Conservation (phyloP, 345 rosid species). For the Hevea brasiliensis region DNA sequence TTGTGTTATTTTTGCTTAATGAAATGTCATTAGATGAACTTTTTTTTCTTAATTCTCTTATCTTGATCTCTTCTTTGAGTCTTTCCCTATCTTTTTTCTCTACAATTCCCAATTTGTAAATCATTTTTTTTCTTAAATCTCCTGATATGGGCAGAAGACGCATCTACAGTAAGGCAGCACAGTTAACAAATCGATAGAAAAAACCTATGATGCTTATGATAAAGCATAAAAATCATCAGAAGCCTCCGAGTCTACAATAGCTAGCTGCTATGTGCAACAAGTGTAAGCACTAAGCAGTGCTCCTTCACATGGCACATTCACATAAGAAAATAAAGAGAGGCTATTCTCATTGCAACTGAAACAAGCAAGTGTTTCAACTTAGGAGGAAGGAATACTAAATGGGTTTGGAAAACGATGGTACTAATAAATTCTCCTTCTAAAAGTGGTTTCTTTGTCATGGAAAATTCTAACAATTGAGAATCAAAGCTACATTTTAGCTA, state of each 20-base stretch:
- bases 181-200: not conserved
- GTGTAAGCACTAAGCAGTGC: not conserved
- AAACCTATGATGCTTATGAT: not conserved
- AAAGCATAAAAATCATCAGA: not conserved
- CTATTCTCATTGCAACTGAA: not conserved
- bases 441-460: not conserved
- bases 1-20: too few species aligned
- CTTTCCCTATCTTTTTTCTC: too few species aligned
- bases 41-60: too few species aligned
- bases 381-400: too few species aligned
- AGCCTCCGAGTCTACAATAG: not conserved
- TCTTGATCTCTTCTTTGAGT: too few species aligned
- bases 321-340: not conserved
- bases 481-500: not conserved
- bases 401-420: not conserved
- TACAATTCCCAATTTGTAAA: too few species aligned
- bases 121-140: not conserved
- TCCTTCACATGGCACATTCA: not conserved
- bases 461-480: not conserved
- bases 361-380: not conserved
- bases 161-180: not conserved
- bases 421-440: too few species aligned
- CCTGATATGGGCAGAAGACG: slow-evolving; percentile 3
- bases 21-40: too few species aligned
- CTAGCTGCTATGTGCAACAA: not conserved